Evolutionary conservation across 306 rosid genomes (phyloP).

Genomic region (Coriaria nepalensis): DNA sequence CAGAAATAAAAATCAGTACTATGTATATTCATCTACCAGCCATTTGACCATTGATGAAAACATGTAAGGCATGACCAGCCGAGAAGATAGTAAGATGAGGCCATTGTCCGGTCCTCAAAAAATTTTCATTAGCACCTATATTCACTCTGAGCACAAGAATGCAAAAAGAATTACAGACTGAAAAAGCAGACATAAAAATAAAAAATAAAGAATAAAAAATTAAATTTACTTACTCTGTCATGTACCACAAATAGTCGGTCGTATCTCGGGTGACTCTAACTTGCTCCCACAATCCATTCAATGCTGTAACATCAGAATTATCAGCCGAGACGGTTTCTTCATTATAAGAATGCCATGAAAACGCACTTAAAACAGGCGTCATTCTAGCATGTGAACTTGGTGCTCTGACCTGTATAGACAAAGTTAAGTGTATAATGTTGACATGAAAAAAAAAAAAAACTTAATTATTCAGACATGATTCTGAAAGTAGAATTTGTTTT

Average conservation of each 20-base stretch:
- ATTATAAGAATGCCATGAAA: conserved; percentile 61
- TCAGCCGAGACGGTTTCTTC: conserved; percentile 60
- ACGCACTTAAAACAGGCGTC: conserved; percentile 33
- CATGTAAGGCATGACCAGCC: conserved; percentile 89
- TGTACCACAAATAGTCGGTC: conserved; percentile 91
- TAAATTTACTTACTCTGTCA: conserved; percentile 73
- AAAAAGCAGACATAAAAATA: background rate
- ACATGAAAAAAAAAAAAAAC: background rate
- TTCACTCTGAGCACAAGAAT: conserved; percentile 39
- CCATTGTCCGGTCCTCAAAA: conserved; percentile 44
- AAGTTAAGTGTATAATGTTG: too few relatives aligned
- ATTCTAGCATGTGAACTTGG: conserved; percentile 40
- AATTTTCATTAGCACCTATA: conserved; percentile 57
- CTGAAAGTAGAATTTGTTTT: background rate
- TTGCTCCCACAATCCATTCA: conserved; percentile 63
- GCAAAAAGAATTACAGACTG: background rate
- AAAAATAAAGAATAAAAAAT: background rate
- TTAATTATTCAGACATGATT: background rate
- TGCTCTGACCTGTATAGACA: conserved; percentile 36
- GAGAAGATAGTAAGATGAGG: conserved; percentile 63
- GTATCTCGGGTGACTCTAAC: conserved; percentile 56
- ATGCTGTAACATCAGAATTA: conserved; percentile 29
- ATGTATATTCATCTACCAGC: conserved; percentile 40
- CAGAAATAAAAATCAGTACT: background rate
- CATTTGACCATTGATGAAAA: conserved; percentile 77